Evolutionary conservation across 352 stramenopile genomes (phyloP).

Genomic region (Pythium diclinum): DNA sequence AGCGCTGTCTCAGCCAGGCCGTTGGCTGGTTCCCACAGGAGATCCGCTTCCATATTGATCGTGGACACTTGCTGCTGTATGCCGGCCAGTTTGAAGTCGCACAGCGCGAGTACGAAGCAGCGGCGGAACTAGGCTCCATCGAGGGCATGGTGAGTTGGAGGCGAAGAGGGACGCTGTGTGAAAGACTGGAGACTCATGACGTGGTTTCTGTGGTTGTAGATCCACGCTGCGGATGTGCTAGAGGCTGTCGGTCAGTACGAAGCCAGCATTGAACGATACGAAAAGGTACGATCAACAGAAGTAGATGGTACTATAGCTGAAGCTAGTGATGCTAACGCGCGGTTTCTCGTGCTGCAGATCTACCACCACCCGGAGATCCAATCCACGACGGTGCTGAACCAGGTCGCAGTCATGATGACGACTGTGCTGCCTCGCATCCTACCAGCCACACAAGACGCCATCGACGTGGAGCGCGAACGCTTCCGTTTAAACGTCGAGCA

Average conservation of each 20-base stretch:
- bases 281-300: slow-evolving; percentile 29
- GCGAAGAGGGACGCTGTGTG: neutral
- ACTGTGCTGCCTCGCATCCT: slow-evolving; percentile 67
- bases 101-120: slow-evolving; percentile 49
- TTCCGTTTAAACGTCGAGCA: slow-evolving; percentile 42
- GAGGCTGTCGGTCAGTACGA: slow-evolving; percentile 60
- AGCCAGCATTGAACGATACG: slow-evolving; percentile 48
- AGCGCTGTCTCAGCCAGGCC: slow-evolving; percentile 52
- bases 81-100: slow-evolving; percentile 57
- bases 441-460: slow-evolving; percentile 44
- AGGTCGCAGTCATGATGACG: slow-evolving; percentile 44
- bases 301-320: neutral
- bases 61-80: slow-evolving; percentile 49
- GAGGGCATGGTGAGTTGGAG: slow-evolving; percentile 41
- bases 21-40: slow-evolving; percentile 52
- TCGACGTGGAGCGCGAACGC: slow-evolving; percentile 41
- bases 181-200: neutral
- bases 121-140: slow-evolving; percentile 39
- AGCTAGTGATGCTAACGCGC: no score
- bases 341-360: neutral
- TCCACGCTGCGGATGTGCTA: slow-evolving; percentile 50
- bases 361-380: slow-evolving; percentile 7
- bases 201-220: slow-evolving; percentile 26
- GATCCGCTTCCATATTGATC: slow-evolving; percentile 52
- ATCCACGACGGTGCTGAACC: slow-evolving; percentile 14